phyloP scores from a whole-genome alignment of 495 filamentous ascomycete species.

The Viridothelium virens region DNA sequence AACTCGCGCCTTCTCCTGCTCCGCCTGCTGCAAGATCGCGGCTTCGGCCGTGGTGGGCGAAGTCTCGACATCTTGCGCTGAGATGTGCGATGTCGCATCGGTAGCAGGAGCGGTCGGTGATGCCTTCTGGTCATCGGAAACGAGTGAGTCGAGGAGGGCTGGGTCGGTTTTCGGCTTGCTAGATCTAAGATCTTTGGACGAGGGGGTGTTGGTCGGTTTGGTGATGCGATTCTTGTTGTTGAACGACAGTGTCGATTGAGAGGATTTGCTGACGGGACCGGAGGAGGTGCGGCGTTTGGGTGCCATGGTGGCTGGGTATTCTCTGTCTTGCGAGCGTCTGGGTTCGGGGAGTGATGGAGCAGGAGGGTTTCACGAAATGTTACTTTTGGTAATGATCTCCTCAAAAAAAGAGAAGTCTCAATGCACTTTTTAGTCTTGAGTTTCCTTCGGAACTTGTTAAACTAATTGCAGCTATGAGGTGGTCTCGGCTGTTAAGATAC shows the following conservation, averaged over 20 bases:
- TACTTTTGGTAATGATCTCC: neutral
- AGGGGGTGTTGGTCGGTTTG: conserved; percentile 48
- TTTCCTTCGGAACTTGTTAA: no score
- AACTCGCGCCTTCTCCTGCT: conserved; percentile 25
- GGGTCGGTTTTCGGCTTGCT: conserved; percentile 44
- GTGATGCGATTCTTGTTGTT: conserved; percentile 58
- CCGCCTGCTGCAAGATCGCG: conserved; percentile 35
- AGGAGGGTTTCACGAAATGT: neutral
- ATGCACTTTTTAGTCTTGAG: no score
- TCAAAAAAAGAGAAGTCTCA: no score
- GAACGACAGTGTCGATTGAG: conserved; percentile 72
- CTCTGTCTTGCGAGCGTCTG: neutral
- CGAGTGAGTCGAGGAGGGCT: conserved; percentile 33
- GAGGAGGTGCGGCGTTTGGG: conserved; percentile 53
- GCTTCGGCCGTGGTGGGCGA: conserved; percentile 44
- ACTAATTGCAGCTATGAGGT: no score
- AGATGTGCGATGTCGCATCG: conserved; percentile 26
- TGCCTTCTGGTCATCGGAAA: conserved; percentile 34
- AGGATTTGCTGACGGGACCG: conserved; percentile 34
- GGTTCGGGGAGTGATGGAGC: neutral
- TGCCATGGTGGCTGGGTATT: conserved; percentile 48
- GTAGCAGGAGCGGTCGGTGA: conserved; percentile 26
- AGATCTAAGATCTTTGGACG: conserved; percentile 24
- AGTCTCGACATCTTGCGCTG: conserved; percentile 10
- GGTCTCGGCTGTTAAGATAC: neutral